Evolutionary conservation across 768 basidiomycete species (phyloP), one percentile per base, ranked within the genome.

Genomic region (Kwoniella sp.): DNA sequence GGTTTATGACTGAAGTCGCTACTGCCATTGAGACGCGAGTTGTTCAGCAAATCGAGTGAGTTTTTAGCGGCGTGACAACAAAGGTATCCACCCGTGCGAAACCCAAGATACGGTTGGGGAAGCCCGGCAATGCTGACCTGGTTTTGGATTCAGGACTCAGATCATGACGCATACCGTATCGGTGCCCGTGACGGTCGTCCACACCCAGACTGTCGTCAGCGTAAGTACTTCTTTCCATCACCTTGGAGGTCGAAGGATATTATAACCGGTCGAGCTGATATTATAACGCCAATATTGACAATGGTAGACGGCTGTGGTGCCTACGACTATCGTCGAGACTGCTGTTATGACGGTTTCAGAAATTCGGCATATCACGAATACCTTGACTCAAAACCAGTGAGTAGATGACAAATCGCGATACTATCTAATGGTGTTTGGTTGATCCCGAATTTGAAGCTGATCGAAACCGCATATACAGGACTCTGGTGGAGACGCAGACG

Each of bases 251-350:
- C n/a, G n/a, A n/a, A n/a, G n/a, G n/a, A n/a, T n/a, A n/a, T n/a
- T n/a, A n/a, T n/a, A n/a, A n/a, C n/a, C n/a, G n/a, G n/a, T n/a
- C n/a, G n/a, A n/a, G n/a, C n/a, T n/a, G n/a, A n/a, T n/a, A n/a
- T n/a, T n/a, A n/a, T n/a, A n/a, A n/a, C n/a, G n/a, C n/a, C n/a
- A n/a, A n/a, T n/a, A n/a, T 33, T 13, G 33, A 13, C 33, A 5
- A 13, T 33, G 33, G 13, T 13, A 46, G 25, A 65, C 64, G 13
- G 22, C 53, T 21, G 54, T 47, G 15, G 52, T 64, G 24, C 62
- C 67, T 22, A 68, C 67, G 27, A 68, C 62, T 0, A 55, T 68
- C 27, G 52, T 68, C 0, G 59, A 62, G 6, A 68, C 67, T 24
- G 46, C 59, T n/a, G 25, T 49, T 2, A 58, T 58, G 36, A 58